Evolutionary conservation across 2,329 filamentous ascomycete species (phyloP).

Genomic region (Aspergillus sp.): DNA sequence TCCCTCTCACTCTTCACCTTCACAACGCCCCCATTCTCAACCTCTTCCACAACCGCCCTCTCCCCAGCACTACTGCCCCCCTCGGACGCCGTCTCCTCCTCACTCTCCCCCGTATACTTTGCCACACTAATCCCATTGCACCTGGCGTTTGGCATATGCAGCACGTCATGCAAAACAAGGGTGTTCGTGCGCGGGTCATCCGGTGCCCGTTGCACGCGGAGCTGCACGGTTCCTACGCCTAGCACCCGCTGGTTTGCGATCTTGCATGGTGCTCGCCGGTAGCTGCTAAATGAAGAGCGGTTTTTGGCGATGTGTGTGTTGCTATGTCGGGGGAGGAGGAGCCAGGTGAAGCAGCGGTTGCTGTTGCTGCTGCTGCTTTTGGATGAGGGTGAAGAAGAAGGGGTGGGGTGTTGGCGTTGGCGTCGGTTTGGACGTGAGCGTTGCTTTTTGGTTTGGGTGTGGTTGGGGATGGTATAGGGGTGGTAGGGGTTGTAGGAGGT

Average conservation of each 20-base stretch:
- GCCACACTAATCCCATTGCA: constrained; percentile 24
- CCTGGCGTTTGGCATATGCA: constrained; percentile 23
- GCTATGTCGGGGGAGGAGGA: constrained; percentile 20
- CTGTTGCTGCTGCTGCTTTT: constrained; percentile 7
- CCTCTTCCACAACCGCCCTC: neutral
- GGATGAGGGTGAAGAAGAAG: neutral
- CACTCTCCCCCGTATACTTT: constrained; percentile 12
- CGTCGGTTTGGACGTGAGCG: neutral
- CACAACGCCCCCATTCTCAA: neutral
- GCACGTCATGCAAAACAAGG: constrained; percentile 20
- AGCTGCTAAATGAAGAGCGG: constrained; percentile 22
- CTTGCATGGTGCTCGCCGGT: constrained; percentile 23
- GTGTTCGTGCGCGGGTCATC: constrained; percentile 15
- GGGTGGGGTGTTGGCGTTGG: neutral
- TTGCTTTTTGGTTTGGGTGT: neutral
- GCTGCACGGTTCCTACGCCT: constrained; percentile 22
- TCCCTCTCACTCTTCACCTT: constrained; percentile 13
- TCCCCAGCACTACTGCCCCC: neutral
- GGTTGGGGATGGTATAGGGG: neutral
- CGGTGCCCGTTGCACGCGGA: constrained; percentile 19
- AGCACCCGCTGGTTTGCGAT: constrained; percentile 20
- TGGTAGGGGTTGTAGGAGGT: neutral
- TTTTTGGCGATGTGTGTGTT: constrained; percentile 27
- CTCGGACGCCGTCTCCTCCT: neutral
- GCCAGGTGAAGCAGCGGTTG: constrained; percentile 25